Evolutionary conservation across 164 flowering plant species (phyloP).

Genomic region (Vitis riparia): DNA sequence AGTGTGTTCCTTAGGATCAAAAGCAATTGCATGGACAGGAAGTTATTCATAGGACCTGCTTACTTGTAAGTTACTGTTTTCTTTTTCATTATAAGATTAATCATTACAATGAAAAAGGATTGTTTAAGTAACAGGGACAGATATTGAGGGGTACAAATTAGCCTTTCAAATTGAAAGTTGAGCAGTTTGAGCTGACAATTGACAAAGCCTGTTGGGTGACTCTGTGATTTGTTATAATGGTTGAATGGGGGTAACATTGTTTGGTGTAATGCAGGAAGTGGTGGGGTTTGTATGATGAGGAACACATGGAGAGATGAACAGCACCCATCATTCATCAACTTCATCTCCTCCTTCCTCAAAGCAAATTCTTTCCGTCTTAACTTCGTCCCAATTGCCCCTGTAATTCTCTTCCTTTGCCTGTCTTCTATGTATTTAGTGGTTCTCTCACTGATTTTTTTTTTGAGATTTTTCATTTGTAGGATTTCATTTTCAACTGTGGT

Average conservation of each 20-base stretch:
- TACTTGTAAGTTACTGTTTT: too few relatives aligned
- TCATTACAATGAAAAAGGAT: too few relatives aligned
- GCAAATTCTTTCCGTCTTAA: slow-evolving; percentile 80
- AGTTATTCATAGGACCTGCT: too few relatives aligned
- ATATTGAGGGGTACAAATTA: too few relatives aligned
- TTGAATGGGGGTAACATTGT: background rate
- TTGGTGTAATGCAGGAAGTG: slow-evolving; percentile 29
- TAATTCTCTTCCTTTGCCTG: slow-evolving; percentile 25
- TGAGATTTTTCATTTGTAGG: slow-evolving; percentile 46
- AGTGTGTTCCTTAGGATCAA: too few relatives aligned
- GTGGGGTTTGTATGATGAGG: slow-evolving; percentile 89
- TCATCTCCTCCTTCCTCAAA: slow-evolving; percentile 69
- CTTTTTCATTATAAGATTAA: too few relatives aligned
- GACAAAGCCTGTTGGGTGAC: background rate
- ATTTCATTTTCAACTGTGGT: slow-evolving; percentile 92
- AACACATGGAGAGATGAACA: slow-evolving; percentile 79
- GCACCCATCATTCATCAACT: slow-evolving; percentile 69
- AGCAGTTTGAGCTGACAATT: background rate
- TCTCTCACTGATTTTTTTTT: background rate
- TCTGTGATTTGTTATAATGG: background rate
- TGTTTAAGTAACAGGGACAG: too few relatives aligned
- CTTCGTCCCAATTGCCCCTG: slow-evolving; percentile 74
- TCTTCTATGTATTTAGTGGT: background rate
- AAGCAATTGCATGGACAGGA: too few relatives aligned
- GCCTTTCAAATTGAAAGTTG: too few relatives aligned